These are phyloP conservation scores for Paecilomyces variotii DNA, from an alignment of 2,329 filamentous ascomycete genomes.

Conservation along the genomic window DNA sequence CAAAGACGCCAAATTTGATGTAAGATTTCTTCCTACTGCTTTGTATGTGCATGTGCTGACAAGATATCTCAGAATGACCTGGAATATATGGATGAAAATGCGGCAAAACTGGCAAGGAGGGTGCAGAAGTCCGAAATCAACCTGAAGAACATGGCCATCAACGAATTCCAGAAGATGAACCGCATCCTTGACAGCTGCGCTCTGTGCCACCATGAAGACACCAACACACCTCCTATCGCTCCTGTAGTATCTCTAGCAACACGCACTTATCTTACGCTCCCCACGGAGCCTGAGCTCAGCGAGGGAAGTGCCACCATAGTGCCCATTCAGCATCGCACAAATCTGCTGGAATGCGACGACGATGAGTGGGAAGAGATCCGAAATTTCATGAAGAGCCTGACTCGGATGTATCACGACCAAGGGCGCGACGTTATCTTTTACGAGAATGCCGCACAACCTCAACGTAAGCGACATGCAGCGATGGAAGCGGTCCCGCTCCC, in stretches of 20 bases:
- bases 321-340: slow-evolving; percentile 76
- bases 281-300: slow-evolving; percentile 80
- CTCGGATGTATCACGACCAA: slow-evolving; percentile 87
- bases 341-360: slow-evolving; percentile 95
- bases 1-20: slow-evolving; percentile 81
- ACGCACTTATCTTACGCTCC: slow-evolving; percentile 76
- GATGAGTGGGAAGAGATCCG: slow-evolving; percentile 99
- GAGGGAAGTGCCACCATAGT: slow-evolving; percentile 81
- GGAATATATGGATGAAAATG: slow-evolving; percentile 97
- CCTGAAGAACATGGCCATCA: slow-evolving; percentile 78
- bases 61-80: slow-evolving; percentile 56
- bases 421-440: slow-evolving; percentile 93
- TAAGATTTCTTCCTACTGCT: slow-evolving; percentile 21
- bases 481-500: slow-evolving; percentile 82
- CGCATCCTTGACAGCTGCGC: slow-evolving; percentile 78
- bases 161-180: slow-evolving; percentile 84
- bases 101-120: slow-evolving; percentile 74
- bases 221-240: slow-evolving; percentile 65
- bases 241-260: slow-evolving; percentile 82
- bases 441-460: slow-evolving; percentile 82
- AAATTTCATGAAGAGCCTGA: slow-evolving; percentile 97
- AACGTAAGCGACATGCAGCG: slow-evolving; percentile 72
- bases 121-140: slow-evolving; percentile 83
- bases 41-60: slow-evolving; percentile 10
- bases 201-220: slow-evolving; percentile 87